These are phyloP conservation scores for Candida insectalens DNA, from an alignment of 805 yeast species.

Conservation along the genomic window DNA sequence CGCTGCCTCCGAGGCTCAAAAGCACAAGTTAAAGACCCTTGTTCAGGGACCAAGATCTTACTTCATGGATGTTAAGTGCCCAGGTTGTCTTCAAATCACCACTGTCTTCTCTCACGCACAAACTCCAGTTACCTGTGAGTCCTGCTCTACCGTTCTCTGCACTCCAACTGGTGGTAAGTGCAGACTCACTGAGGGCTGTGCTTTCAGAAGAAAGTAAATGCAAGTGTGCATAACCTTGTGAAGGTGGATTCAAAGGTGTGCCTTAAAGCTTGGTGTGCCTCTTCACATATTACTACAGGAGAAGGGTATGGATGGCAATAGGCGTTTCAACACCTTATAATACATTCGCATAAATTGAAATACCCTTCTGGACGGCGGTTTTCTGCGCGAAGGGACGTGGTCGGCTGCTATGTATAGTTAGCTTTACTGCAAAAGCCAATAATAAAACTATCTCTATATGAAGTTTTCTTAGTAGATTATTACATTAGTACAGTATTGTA, in stretches of 20 bases:
- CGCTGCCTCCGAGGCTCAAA: slow-evolving; percentile 91
- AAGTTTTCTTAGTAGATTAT: too few relatives aligned
- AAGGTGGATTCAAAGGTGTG: too few relatives aligned
- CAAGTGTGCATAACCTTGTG: background rate
- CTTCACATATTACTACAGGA: too few relatives aligned
- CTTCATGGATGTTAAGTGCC: slow-evolving; percentile 99
- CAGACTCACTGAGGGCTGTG: slow-evolving; percentile 97
- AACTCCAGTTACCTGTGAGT: slow-evolving; percentile 99
- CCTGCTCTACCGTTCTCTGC: slow-evolving; percentile 96
- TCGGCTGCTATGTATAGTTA: too few relatives aligned
- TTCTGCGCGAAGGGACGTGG: background rate
- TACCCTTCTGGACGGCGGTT: too few relatives aligned
- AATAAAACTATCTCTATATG: too few relatives aligned
- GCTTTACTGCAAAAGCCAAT: too few relatives aligned
- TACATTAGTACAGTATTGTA: too few relatives aligned
- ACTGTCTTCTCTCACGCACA: slow-evolving; percentile 99
- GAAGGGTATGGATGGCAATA: background rate
- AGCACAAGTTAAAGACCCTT: slow-evolving; percentile 95
- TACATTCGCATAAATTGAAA: background rate
- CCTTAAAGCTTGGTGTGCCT: too few relatives aligned
- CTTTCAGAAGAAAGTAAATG: slow-evolving; percentile 95
- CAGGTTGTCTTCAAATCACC: slow-evolving; percentile 98
- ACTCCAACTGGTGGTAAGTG: slow-evolving; percentile 99
- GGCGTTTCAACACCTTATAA: background rate
- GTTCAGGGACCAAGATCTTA: slow-evolving; percentile 98